A percentile compares a stretch with the other conserved stretches of the same genome.
Evolutionary conservation across 208 protist genomes (phyloP).

Genomic region (Leishmania major): DNA sequence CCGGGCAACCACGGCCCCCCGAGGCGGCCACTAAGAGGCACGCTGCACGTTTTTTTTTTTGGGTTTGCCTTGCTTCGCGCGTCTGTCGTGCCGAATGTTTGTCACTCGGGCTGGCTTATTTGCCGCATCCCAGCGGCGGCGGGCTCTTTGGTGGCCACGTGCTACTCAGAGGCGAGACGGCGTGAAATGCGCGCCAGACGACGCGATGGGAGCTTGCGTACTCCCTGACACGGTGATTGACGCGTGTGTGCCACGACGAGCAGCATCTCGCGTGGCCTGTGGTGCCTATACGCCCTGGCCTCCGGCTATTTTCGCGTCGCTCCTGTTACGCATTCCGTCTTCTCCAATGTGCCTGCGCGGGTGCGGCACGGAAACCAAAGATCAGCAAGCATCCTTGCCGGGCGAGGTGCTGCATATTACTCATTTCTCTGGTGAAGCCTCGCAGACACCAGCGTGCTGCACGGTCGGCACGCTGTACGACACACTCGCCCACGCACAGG

Average conservation of each 20-base stretch:
- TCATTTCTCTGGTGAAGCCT: neutral
- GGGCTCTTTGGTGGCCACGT: neutral
- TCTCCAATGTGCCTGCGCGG: neutral
- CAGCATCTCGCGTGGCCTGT: neutral
- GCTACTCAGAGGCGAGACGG: neutral
- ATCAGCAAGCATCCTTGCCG: no score
- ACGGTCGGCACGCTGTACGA: slow-evolving; percentile 1
- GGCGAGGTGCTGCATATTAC: neutral
- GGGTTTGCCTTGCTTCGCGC: neutral
- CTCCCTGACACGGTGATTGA: slow-evolving; percentile 20
- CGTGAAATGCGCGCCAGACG: neutral
- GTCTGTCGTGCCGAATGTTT: neutral
- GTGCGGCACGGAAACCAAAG: neutral
- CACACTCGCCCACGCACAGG: neutral
- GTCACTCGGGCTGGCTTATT: neutral
- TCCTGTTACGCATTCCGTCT: slow-evolving; percentile 12
- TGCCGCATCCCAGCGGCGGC: neutral
- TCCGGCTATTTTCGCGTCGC: neutral
- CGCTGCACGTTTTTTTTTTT: no score
- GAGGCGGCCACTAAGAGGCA: neutral
- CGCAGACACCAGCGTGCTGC: neutral
- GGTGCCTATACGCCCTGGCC: neutral
- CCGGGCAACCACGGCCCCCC: neutral
- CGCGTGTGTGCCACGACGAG: slow-evolving; percentile 8
- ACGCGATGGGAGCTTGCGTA: neutral